These are phyloP conservation scores for Telfairia occidentalis DNA, from an alignment of 331 rosid species.

Conservation along the genomic window DNA sequence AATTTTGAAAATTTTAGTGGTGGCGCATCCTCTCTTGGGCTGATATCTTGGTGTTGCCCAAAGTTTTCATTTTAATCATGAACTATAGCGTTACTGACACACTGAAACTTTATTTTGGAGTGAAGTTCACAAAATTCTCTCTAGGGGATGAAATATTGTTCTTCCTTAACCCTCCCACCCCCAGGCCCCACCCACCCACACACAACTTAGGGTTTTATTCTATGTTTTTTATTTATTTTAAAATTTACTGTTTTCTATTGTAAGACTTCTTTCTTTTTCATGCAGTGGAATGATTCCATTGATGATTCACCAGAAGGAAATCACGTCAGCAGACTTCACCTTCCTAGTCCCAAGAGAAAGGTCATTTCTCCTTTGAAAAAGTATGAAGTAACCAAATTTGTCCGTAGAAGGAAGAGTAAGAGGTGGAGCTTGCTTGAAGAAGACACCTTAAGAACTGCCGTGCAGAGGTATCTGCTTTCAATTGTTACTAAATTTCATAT, in stretches of 20 bases:
- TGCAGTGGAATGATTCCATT: slow-evolving; percentile 57
- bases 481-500: too few species aligned
- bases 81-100: neutral
- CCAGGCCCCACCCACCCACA: too few species aligned
- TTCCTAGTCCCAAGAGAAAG: slow-evolving; percentile 35
- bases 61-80: neutral
- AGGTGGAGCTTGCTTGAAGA: slow-evolving; percentile 71
- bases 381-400: slow-evolving; percentile 3
- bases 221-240: neutral
- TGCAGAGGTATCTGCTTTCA: slow-evolving; percentile 38
- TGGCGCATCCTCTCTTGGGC: neutral
- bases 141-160: neutral
- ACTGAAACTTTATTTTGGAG: neutral
- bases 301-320: slow-evolving; percentile 22
- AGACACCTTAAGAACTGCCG: slow-evolving; percentile 54
- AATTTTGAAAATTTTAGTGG: neutral
- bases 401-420: slow-evolving; percentile 35
- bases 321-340: slow-evolving; percentile 12
- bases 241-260: neutral
- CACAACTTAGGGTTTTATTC: neutral
- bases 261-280: neutral
- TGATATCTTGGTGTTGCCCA: neutral
- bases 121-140: neutral
- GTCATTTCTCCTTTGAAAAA: slow-evolving; percentile 34
- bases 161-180: neutral